These are phyloP conservation scores for Endocalyx cinctus DNA, from an alignment of 2,329 filamentous ascomycete species.

Conservation along the genomic window DNA sequence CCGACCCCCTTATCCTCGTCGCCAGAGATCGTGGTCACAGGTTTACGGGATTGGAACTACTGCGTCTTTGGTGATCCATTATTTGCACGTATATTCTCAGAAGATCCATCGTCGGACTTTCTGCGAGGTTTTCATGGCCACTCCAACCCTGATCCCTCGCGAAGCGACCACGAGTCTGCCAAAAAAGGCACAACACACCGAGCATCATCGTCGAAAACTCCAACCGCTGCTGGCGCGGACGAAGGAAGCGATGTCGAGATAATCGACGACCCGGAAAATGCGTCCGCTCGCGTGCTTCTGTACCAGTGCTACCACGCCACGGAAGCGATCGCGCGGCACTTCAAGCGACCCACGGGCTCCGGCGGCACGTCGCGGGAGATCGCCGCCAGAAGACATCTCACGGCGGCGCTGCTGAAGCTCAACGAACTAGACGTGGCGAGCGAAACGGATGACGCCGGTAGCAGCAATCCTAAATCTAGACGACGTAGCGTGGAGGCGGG, in stretches of 20 bases:
- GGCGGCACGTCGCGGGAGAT: conserved; percentile 49
- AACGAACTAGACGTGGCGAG: conserved; percentile 34
- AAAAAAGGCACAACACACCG: too few species aligned
- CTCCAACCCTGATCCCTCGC: not conserved
- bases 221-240: not conserved
- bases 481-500: conserved; percentile 37
- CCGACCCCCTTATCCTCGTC: conserved; percentile 1
- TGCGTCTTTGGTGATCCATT: conserved; percentile 58
- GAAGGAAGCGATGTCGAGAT: conserved; percentile 18
- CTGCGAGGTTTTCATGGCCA: conserved; percentile 38
- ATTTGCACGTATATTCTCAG: conserved; percentile 45
- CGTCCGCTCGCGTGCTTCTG: conserved; percentile 44
- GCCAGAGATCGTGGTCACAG: conserved; percentile 35
- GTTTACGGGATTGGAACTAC: conserved; percentile 55
- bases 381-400: conserved; percentile 46
- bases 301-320: conserved; percentile 56
- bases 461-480: too few species aligned
- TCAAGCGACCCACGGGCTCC: conserved; percentile 45
- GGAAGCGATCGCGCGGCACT: conserved; percentile 47
- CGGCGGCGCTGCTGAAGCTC: conserved; percentile 40
- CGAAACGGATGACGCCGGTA: too few species aligned
- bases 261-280: conserved; percentile 40
- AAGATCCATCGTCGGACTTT: conserved; percentile 39
- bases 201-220: conserved; percentile 3
- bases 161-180: not conserved